phyloP scores from a whole-genome alignment of 1,139 yeast genomes.

The Lodderomyces orthopsilosis region DNA sequence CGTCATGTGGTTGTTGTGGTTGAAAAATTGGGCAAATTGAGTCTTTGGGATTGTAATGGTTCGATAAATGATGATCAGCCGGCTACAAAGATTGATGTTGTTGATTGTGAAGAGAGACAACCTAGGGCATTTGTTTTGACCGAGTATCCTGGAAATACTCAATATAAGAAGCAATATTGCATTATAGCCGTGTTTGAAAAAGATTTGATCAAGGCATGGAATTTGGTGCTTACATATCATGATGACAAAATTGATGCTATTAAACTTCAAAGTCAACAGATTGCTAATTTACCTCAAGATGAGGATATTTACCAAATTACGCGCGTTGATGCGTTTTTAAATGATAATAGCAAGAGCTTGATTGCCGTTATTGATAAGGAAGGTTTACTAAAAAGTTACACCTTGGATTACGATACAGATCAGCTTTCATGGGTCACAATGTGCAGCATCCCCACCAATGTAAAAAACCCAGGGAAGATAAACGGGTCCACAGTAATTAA shows the following conservation, averaged over 20 bases:
- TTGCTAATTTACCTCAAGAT: constrained; percentile 26
- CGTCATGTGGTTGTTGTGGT: constrained; percentile 47
- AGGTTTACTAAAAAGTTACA: constrained; percentile 53
- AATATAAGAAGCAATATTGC: constrained; percentile 16
- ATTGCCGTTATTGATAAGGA: constrained; percentile 54
- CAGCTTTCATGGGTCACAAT: constrained; percentile 50
- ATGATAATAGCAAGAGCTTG: constrained; percentile 42
- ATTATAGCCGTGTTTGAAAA: constrained; percentile 29
- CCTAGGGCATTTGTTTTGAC: constrained; percentile 31
- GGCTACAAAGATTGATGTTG: constrained; percentile 24
- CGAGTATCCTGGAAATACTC: constrained; percentile 14
- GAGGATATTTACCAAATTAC: constrained; percentile 47
- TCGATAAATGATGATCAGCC: constrained; percentile 26
- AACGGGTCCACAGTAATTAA: constrained; percentile 70
- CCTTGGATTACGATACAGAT: constrained; percentile 16
- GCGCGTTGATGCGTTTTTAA: constrained; percentile 51
- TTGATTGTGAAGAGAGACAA: constrained; percentile 10
- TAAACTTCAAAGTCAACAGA: constrained; percentile 18
- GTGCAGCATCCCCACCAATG: constrained; percentile 53
- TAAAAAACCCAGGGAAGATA: constrained; percentile 49
- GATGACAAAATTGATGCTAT: constrained; percentile 18
- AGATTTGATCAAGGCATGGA: constrained; percentile 30
- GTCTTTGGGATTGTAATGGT: constrained; percentile 64
- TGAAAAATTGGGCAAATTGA: constrained; percentile 52
- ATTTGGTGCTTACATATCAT: constrained; percentile 16